Evolutionary conservation across 768 basidiomycete genomes (phyloP), one percentile per base, ranked within the genome.

Genomic region (Termitomyces sp.): DNA sequence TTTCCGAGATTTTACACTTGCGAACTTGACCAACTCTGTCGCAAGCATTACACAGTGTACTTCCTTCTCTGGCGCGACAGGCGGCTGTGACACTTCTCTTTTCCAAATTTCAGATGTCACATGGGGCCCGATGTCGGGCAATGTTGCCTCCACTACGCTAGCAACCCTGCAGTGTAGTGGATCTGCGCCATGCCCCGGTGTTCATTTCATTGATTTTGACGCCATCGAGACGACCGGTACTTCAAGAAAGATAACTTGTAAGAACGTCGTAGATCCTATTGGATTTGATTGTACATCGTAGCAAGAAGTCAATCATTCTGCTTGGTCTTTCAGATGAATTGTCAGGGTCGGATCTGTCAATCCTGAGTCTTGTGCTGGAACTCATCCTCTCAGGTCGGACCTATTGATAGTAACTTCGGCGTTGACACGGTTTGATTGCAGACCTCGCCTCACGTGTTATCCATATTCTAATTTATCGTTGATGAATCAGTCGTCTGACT

Each of bases 71-170:
- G 70, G 70, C 28, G 69, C 69, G 13, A 69, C 69, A 6, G 72
- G 69, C 13, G 65, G 61, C 18, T 73, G 72, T 59, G 70, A 72
- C 58, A 71, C 71, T 4, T 70, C 69, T 4, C 66, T 65, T 18
- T 68, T 73, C 61, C 69, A 72, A 58, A 63, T 73, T 14, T 69
- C 69, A 8, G 65, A 72, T 53, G 61, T 73, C 18, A 69, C 68
- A 24, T 72, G 71, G 71, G 69, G 65, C 3, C 65, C 62, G 9
- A 63, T 66, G 57, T 58, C 59, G 1, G 72, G 69, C 30, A 70
- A 65, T 32, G 59, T 69, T 9, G 54, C 58, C 1, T 61, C 66
- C 2, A 59, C 58, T 6, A 65, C 61, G 5, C 48, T 72, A 5
- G 70, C 70, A 26, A 61, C 54, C 26, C 42, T 73, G 32, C 64